Conservation (phyloP, 116 monocot species). For the Papilionanthe hybrid region DNA sequence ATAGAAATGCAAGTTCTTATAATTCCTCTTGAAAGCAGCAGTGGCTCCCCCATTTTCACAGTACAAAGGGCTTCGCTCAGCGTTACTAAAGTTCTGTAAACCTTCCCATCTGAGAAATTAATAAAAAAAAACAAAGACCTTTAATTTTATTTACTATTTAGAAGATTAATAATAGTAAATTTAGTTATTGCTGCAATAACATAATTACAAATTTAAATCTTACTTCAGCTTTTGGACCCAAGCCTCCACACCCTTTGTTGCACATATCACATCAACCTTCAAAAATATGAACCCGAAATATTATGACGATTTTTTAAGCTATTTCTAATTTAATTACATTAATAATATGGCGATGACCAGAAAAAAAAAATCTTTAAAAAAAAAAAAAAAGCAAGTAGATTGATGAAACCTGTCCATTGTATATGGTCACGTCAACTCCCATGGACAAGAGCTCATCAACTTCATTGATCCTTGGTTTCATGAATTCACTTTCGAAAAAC, state of each 20-base stretch:
- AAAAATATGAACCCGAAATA: not conserved
- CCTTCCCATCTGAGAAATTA: slow-evolving; percentile 58
- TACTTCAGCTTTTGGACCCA: slow-evolving; percentile 89
- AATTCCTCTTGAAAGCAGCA: slow-evolving; percentile 56
- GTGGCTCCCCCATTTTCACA: slow-evolving; percentile 45
- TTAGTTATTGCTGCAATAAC: no score
- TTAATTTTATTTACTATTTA: no score
- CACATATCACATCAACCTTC: slow-evolving; percentile 79
- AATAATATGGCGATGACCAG: no score
- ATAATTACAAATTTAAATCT: slow-evolving; percentile 7
- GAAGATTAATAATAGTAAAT: no score
- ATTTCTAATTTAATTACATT: no score
- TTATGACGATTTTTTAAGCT: no score
- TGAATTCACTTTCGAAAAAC: slow-evolving; percentile 55
- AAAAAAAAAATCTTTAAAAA: no score
- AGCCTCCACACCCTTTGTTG: slow-evolving; percentile 72
- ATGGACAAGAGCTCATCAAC: slow-evolving; percentile 78
- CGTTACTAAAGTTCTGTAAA: slow-evolving; percentile 41
- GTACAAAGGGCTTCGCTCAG: slow-evolving; percentile 41
- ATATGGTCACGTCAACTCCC: slow-evolving; percentile 83
- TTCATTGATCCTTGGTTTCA: slow-evolving; percentile 89
- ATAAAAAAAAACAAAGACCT: not conserved
- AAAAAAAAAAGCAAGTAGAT: not conserved
- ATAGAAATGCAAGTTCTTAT: slow-evolving; percentile 70
- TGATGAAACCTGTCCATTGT: slow-evolving; percentile 65